Base-by-base conservation (phyloP, 2,329 filamentous ascomycete genomes). In the Didymella segeticola region DNA sequence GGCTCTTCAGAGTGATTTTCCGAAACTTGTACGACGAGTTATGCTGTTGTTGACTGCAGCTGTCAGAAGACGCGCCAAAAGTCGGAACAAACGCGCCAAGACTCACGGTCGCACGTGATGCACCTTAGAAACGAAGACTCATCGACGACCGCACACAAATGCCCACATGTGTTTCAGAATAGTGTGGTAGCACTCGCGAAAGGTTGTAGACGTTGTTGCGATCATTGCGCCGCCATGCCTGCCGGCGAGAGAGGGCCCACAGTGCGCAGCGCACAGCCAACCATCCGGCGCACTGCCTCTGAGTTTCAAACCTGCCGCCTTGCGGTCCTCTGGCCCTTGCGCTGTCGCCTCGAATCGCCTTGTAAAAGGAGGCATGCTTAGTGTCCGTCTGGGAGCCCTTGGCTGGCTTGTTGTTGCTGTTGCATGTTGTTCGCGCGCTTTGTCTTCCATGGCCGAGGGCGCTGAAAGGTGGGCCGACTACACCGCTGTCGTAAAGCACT, bases 401-500 rank as follows among this genome's bases (percentile, higher is more conserved):
- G 57, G 56, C 43, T 43, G 53, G 34, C 34, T 49, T 36, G 47
- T 47, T 56, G 56, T 49, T 48, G 56, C 47, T 48, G 47, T 57
- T 43, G 51, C 59, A 51, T 56, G 47, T 52, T 45, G 57, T 61
- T 61, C 54, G 56, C 62, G 64, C 58, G 61, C 64, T 69, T 68
- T 68, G 65, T 68, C 56, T 60, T 56, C 62, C 34, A 37, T 12
- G 19, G 34, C 58, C 62, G 62, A 60, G 33, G 56, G 49, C 53
- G 46, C 37, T 60, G 43, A 43, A 43, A 12, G 47, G 53, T 56
- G 56, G 60, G 65, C 58, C 64, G 62, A 67, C 53, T 58, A 53
- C 62, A 67, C 68, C 68, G 69, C 68, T 68, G 69, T 69, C 69
- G 66, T 41, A 57, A n/a, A n/a, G n/a, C n/a, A n/a, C n/a, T n/a